Conservation (phyloP, 2,329 filamentous ascomycete species). For the Phialemoniopsis sp. region DNA sequence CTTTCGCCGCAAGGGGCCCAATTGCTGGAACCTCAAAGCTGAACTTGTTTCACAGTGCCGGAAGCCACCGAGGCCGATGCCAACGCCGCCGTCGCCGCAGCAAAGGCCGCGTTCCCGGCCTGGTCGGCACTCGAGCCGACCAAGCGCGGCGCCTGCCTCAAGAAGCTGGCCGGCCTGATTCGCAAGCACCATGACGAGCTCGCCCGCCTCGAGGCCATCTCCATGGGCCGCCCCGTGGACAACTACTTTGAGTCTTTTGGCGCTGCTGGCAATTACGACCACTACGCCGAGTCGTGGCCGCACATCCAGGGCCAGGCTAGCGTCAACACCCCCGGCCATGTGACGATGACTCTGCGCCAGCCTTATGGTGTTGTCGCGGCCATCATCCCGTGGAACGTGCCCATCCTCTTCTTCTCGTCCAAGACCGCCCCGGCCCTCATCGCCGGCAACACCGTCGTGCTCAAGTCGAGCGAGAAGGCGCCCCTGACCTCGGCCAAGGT, state of each 20-base stretch:
- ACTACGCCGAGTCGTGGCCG: constrained; percentile 37
- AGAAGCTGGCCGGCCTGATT: constrained; percentile 40
- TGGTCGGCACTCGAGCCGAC: constrained; percentile 36
- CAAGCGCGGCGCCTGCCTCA: constrained; percentile 34
- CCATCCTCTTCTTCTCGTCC: constrained; percentile 62
- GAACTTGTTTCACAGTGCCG: constrained; percentile 21
- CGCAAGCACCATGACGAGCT: constrained; percentile 33
- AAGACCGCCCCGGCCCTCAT: constrained; percentile 61
- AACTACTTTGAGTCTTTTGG: constrained; percentile 29
- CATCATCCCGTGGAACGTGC: constrained; percentile 66
- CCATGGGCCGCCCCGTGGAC: constrained; percentile 37
- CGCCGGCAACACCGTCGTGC: constrained; percentile 51
- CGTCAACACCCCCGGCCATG: constrained; percentile 40
- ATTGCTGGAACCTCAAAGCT: neutral
- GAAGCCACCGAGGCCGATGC: constrained; percentile 38
- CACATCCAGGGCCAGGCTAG: constrained; percentile 38
- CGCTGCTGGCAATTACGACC: constrained; percentile 29
- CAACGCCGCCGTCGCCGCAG: constrained; percentile 36
- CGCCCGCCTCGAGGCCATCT: constrained; percentile 36
- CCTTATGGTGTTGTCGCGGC: constrained; percentile 47
- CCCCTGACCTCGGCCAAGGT: constrained; percentile 53
- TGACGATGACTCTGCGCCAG: constrained; percentile 41
- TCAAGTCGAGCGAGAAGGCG: constrained; percentile 56
- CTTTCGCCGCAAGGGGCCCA: no score
- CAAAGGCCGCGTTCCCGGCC: constrained; percentile 35